Percentiles rank a stretch among this genome's conserved stretches.
These are phyloP conservation scores for Pterocarpus santalinus DNA, from an alignment of 306 rosid genomes.

Conservation along the genomic window DNA sequence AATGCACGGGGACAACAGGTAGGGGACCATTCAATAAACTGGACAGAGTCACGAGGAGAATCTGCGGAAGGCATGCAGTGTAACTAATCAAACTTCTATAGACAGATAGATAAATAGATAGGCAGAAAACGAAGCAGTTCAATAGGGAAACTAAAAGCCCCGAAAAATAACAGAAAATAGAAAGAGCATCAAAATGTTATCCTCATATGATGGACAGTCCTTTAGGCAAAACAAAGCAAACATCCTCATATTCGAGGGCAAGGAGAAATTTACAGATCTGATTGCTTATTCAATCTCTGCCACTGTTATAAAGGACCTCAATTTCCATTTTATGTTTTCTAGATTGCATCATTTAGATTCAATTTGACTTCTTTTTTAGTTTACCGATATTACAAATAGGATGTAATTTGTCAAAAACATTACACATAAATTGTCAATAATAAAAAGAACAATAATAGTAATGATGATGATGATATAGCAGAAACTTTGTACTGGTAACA, in stretches of 20 bases:
- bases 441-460: background rate
- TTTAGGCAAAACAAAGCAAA: slow-evolving; percentile 15
- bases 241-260: background rate
- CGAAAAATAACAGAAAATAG: background rate
- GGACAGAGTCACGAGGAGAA: slow-evolving; percentile 99
- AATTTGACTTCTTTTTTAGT: slow-evolving; percentile 25
- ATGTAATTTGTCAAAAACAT: background rate
- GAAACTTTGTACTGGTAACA: background rate
- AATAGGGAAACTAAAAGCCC: slow-evolving; percentile 27
- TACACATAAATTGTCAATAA: no score
- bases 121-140: slow-evolving; percentile 12
- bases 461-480: background rate
- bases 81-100: slow-evolving; percentile 42
- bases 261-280: slow-evolving; percentile 15
- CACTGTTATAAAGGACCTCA: slow-evolving; percentile 31
- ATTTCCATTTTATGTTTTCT: slow-evolving; percentile 12
- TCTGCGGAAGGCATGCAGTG: slow-evolving; percentile 60
- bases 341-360: slow-evolving; percentile 27
- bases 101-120: background rate
- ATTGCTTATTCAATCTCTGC: slow-evolving; percentile 14
- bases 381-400: slow-evolving; percentile 3
- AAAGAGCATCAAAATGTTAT: slow-evolving; percentile 33
- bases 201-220: slow-evolving; percentile 19
- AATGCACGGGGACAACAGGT: slow-evolving; percentile 86
- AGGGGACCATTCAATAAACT: slow-evolving; percentile 99